Percentiles rank a stretch among this genome's conserved stretches.
Conservation (phyloP, 495 filamentous ascomycete species). For the Cercophora scortea region DNA sequence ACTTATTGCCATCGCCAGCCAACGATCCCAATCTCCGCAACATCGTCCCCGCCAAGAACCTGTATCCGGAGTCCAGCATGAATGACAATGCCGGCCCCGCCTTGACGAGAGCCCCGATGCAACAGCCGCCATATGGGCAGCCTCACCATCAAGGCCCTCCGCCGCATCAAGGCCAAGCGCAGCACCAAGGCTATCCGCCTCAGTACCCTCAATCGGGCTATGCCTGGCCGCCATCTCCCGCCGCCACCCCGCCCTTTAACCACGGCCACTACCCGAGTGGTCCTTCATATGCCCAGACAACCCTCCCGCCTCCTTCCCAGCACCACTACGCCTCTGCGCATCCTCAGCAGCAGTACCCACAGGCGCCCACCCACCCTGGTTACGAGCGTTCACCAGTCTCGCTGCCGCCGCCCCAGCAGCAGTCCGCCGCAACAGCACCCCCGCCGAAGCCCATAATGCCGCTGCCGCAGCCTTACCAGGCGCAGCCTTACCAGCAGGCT, state of each 20-base stretch:
- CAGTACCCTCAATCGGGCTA: conserved; percentile 39
- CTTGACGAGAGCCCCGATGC: conserved; percentile 41
- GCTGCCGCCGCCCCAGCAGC: conserved; percentile 7
- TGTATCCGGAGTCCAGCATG: conserved; percentile 97
- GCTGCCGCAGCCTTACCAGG: conserved; percentile 13
- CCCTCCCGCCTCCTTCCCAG: conserved; percentile 11
- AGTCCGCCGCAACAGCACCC: conserved; percentile 17
- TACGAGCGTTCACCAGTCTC: not conserved
- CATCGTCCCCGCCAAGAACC: conserved; percentile 78
- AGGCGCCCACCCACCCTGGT: conserved; percentile 1
- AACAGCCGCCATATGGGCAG: conserved; percentile 27
- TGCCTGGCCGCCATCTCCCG: conserved; percentile 59
- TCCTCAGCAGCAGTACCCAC: conserved; percentile 4
- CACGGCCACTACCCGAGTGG: conserved; percentile 19
- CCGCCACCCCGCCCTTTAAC: conserved; percentile 32
- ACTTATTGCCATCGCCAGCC: conserved; percentile 70
- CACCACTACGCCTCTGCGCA: not conserved
- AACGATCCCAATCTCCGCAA: conserved; percentile 73
- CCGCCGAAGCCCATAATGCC: conserved; percentile 2
- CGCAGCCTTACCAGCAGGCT: conserved; percentile 16
- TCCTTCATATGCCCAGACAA: not conserved
- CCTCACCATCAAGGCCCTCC: conserved; percentile 30
- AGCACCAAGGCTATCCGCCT: conserved; percentile 30
- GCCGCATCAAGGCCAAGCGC: conserved; percentile 24
- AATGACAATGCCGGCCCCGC: conserved; percentile 59